Percentiles rank a stretch among this genome's conserved stretches.
These are phyloP conservation scores for Cyberlindnera bimundalis DNA, from an alignment of 805 yeast genomes.

Conservation along the genomic window DNA sequence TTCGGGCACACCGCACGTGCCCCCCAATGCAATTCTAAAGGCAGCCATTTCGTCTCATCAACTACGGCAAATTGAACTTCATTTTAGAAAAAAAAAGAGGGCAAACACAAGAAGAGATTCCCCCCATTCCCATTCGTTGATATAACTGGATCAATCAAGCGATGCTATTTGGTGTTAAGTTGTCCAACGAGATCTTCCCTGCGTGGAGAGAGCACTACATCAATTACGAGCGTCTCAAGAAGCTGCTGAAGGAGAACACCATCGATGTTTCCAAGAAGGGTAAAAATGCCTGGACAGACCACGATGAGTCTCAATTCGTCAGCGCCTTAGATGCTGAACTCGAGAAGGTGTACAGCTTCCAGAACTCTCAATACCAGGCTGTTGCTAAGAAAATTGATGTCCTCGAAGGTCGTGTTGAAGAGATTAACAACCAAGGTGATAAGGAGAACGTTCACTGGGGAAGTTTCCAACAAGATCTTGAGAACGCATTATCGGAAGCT, in stretches of 20 bases:
- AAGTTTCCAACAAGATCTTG: slow-evolving; percentile 64
- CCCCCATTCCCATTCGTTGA: too few species aligned
- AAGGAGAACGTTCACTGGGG: slow-evolving; percentile 51
- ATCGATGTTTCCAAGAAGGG: slow-evolving; percentile 25
- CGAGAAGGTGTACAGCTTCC: slow-evolving; percentile 76
- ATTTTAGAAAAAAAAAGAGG: too few species aligned
- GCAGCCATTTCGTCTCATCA: background rate
- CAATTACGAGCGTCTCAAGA: slow-evolving; percentile 62
- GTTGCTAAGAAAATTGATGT: slow-evolving; percentile 60
- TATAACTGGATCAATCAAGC: background rate
- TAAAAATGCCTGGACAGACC: slow-evolving; percentile 51
- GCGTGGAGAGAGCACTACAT: slow-evolving; percentile 85
- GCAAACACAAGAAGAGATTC: too few species aligned
- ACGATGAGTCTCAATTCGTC: slow-evolving; percentile 70
- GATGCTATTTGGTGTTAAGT: slow-evolving; percentile 85
- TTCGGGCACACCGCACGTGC: slow-evolving; percentile 6
- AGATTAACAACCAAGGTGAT: slow-evolving; percentile 27
- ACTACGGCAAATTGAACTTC: too few species aligned
- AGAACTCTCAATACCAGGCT: slow-evolving; percentile 60
- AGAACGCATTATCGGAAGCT: slow-evolving; percentile 68
- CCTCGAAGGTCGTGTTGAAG: slow-evolving; percentile 59
- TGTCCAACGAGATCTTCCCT: slow-evolving; percentile 74
- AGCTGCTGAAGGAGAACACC: slow-evolving; percentile 65
- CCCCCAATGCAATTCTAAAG: background rate
- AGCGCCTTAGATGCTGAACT: slow-evolving; percentile 62